Base-by-base conservation (phyloP, 1,284 basidiomycete species). In the Serendipita sp. region DNA sequence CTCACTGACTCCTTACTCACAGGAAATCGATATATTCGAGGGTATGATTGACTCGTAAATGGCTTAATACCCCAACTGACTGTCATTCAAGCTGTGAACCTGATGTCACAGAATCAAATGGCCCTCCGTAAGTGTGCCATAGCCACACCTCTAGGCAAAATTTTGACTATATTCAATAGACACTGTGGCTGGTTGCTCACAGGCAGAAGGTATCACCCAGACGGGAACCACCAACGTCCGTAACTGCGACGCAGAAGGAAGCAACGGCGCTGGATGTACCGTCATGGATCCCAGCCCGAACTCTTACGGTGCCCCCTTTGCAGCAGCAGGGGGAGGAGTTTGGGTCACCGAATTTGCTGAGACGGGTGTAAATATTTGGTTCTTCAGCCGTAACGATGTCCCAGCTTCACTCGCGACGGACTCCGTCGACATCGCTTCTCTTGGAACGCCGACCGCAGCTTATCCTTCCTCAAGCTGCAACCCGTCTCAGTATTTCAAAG, bases 311-410 rank as follows among this genome's bases (percentile, higher is more conserved):
- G 74, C 76, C 42, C 81, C 72, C 1, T 90, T 91, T 69, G 82
- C 83, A 4, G 72, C 72, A 2, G 78, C 77, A 2, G 81, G 82
- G 12, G 88, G 88, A 34, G 88, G 88, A 13, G 77, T 87, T 15
- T 90, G 79, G 67, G 82, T 88, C 30, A 83, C 85, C 3, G 86
- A 89, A 72, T 82, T 82, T 67, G 83, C 85, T 1, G 72, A 77
- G 22, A 75, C 69, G 55, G 86, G 83, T 15, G 82, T 88, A 67
- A 84, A 81, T 6, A 78, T 91, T 61, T 91, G 88, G 89, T 89
- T 88, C 75, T 85, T 87, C 72, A 72, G 29, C 29, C 53, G 88
- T 43, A 71, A 78, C 3, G 74, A 77, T 50, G 77, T 91, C 34
- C 87, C 88, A 0, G 69, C 69, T 10, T 72, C 75, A 2, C 68